A percentile compares a stretch with the other conserved stretches of the same genome.
These are phyloP conservation scores for Serendipita vermifera DNA, from an alignment of 768 basidiomycete species.

Conservation along the genomic window DNA sequence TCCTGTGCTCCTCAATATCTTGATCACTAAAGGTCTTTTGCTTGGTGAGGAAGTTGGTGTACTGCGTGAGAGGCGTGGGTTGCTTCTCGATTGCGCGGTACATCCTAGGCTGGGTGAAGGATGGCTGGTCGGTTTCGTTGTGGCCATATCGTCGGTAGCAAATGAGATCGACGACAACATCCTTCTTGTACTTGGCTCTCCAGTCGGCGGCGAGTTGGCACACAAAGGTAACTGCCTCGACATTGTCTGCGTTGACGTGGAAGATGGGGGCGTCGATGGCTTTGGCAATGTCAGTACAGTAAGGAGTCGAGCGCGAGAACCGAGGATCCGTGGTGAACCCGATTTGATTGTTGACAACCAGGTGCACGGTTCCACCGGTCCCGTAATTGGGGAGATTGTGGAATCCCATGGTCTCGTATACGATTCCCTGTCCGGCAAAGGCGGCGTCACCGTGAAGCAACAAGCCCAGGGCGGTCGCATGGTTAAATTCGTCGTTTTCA, in stretches of 20 bases:
- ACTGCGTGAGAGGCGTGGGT: conserved; percentile 80
- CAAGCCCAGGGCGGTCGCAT: conserved; percentile 84
- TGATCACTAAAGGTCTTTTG: conserved; percentile 90
- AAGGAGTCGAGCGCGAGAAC: conserved; percentile 93
- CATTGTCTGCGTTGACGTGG: conserved; percentile 98
- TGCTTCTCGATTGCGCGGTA: conserved; percentile 94
- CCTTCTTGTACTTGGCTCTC: conserved; percentile 96
- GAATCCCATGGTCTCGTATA: conserved; percentile 99
- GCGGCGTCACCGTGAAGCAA: conserved; percentile 96
- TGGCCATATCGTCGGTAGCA: conserved; percentile 99
- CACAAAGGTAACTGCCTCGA: conserved; percentile 96
- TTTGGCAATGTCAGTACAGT: conserved; percentile 96
- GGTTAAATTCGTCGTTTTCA: conserved; percentile 68
- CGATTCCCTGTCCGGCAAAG: conserved; percentile 94
- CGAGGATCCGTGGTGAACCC: conserved; percentile 99
- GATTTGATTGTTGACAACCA: conserved; percentile 98
- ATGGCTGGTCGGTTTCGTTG: conserved; percentile 98
- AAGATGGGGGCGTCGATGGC: conserved; percentile 97
- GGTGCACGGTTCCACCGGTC: conserved; percentile 93
- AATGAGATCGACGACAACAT: conserved; percentile 96
- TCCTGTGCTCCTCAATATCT: conserved; percentile 96
- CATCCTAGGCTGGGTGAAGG: conserved; percentile 98
- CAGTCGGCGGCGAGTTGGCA: conserved; percentile 97
- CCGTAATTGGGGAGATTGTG: conserved; percentile 91
- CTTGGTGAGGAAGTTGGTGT: conserved; percentile 78